Base-by-base conservation (phyloP, 2,329 filamentous ascomycete genomes). In the Trichophaea hybrida region DNA sequence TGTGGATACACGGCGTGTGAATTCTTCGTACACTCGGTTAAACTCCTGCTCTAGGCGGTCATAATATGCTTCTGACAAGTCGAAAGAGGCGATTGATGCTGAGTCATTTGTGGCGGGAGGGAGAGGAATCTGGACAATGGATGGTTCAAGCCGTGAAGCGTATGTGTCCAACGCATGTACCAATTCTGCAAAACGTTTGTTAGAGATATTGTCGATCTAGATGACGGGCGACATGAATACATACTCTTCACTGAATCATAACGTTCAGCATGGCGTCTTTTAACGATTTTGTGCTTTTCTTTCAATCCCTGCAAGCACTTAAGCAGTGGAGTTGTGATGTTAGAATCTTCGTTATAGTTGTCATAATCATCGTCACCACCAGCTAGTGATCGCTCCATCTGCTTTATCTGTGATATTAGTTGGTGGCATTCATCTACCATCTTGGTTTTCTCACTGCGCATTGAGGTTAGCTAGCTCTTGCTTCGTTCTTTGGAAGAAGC, bases 241-340 rank as follows among this genome's bases (percentile, higher is more conserved):
- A 68, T 75, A 94, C 88, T 96, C 74, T 88, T 91, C 61, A 97
- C 88, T 76, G 97, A 89, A 70, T 96, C 90, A 69, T 88, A 96
- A 62, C 93, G 85, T 73, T 97, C 90, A 64, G 83, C 84, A 73
- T 98, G 90, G 60, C 93, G 75, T 70, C 85, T 87, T 73, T 81
- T 82, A 66, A 97, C 80, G 55, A 86, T 82, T 60, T 76, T 77
- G 69, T 95, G 86, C 74, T 93, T 95, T 72, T 96, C 89, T 72
- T 88, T 91, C 58, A 98, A 77, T 15, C 73, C 74, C 69, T 86
- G 80, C 62, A 98, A 76, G 71, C 94, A 98, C 66, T 81, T 79
- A 51, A 80, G 82, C 59, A 98, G 77, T 0, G 93, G 93, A 66
- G 84, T 93, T 4, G 89, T 91, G 69, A 98, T 80, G 13, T 15